Conservation (phyloP, 257 asterid genomes). For the Cruciata laevipes region DNA sequence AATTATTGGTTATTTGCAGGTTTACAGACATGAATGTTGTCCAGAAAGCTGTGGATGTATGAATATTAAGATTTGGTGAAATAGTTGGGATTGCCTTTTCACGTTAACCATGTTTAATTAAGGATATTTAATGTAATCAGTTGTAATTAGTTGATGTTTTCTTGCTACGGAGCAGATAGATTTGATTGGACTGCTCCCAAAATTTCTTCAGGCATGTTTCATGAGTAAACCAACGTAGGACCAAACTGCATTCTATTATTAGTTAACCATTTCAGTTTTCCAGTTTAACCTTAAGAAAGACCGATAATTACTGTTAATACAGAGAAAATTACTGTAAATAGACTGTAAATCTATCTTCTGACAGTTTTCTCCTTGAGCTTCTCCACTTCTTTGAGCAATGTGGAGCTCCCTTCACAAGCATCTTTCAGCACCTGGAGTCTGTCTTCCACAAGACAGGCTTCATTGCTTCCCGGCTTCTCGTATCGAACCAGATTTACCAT, state of each 20-base stretch:
- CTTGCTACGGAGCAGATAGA: neutral
- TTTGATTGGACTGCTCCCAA: too few relatives aligned
- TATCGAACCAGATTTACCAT: conserved; percentile 51
- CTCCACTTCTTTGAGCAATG: conserved; percentile 33
- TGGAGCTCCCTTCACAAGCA: conserved; percentile 48
- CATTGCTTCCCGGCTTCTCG: conserved; percentile 20
- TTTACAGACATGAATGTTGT: too few relatives aligned
- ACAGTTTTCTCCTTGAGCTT: conserved; percentile 27
- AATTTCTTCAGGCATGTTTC: neutral
- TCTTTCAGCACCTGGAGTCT: conserved; percentile 55
- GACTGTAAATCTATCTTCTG: too few relatives aligned
- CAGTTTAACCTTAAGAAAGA: too few relatives aligned
- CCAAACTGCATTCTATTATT: neutral
- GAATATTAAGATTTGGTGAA: neutral
- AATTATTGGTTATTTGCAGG: too few relatives aligned
- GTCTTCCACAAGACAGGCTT: conserved; percentile 32
- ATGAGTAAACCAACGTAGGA: neutral
- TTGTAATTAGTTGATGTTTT: neutral
- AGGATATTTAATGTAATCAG: neutral
- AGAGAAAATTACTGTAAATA: too few relatives aligned
- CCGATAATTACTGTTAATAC: too few relatives aligned
- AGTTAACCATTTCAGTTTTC: too few relatives aligned
- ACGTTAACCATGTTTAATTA: neutral
- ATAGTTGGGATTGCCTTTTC: neutral
- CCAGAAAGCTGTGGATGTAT: too few relatives aligned